Base-by-base conservation (phyloP, 164 flowering plant species). In the Stephania japonica region DNA sequence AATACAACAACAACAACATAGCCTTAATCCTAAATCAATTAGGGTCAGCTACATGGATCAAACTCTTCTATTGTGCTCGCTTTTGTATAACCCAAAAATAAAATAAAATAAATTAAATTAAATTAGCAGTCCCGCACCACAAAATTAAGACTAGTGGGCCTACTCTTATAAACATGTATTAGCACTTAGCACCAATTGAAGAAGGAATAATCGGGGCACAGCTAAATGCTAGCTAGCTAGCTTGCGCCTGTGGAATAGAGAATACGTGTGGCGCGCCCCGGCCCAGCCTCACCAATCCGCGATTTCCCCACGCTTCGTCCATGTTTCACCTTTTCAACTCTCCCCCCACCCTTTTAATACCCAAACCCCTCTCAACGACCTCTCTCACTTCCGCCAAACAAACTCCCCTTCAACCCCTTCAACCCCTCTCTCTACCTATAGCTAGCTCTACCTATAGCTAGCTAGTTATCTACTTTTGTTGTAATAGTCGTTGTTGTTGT, bases 231-330 rank as follows among this genome's bases (percentile, higher is more conserved):
- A 78, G 74, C 77, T 50, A 21, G 63, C 72, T 70, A 78, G 74
- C 77, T 50, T 70, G 76, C 44, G 72, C 65, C 65, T 13, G 0
- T 14, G 2, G 38, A 32, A 32, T 32, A 32, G 38, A 1, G 38
- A 73, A 76, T 76, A 66, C 85, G 85, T 78, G 85, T 82, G 63
- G 56, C 77, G 9, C 42, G n/a, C n/a, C n/a, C n/a, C n/a, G n/a
- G n/a, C n/a, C n/a, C 16, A 8, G 12, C n/a, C 68, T 24, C 3
- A 12, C 23, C 47, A 63, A 19, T 62, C 85, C 83, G 81, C 85
- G 85, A 85, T 13, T 71, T 77, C 19, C 76, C 87, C 86, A 79
- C 86, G 87, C 78, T 71, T 80, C 72, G 23, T 7, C 21, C 63
- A 44, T 44, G 66, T 56, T 67, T 50, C 49, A 5, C n/a, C 59